phyloP scores from a whole-genome alignment of 2,329 filamentous ascomycete species.

The Fusarium sp. region DNA sequence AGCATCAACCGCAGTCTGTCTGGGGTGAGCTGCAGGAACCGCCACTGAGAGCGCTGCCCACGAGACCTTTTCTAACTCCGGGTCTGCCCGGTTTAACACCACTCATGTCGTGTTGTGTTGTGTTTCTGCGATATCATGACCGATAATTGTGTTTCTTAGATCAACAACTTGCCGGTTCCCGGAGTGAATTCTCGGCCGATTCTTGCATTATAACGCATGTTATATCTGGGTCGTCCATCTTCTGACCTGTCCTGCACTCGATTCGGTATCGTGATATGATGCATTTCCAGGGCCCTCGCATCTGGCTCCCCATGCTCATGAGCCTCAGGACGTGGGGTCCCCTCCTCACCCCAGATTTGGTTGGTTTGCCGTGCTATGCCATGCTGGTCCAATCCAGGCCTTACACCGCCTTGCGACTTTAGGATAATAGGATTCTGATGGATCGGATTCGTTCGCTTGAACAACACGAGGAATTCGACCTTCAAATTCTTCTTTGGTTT shows the following conservation, averaged over 20 bases:
- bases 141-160: conserved; percentile 7
- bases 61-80: conserved; percentile 45
- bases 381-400: conserved; percentile 11
- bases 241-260: conserved; percentile 28
- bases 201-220: conserved; percentile 38
- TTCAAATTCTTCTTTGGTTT: too few species aligned
- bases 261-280: conserved; percentile 21
- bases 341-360: conserved; percentile 28
- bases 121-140: conserved; percentile 31
- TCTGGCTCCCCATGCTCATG: conserved; percentile 8
- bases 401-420: conserved; percentile 47
- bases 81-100: conserved; percentile 49
- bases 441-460: conserved; percentile 45
- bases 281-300: background rate
- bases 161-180: conserved; percentile 23
- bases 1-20: conserved; percentile 25
- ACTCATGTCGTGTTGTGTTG: conserved; percentile 42
- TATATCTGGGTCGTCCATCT: conserved; percentile 35
- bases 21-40: conserved; percentile 47
- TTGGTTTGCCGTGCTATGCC: conserved; percentile 12
- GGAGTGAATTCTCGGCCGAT: conserved; percentile 40
- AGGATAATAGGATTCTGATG: conserved; percentile 30
- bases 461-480: background rate
- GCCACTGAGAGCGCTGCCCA: conserved; percentile 43
- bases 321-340: conserved; percentile 39